phyloP scores from a whole-genome alignment of 768 basidiomycete genomes.

The Panaeolus papilionaceus region DNA sequence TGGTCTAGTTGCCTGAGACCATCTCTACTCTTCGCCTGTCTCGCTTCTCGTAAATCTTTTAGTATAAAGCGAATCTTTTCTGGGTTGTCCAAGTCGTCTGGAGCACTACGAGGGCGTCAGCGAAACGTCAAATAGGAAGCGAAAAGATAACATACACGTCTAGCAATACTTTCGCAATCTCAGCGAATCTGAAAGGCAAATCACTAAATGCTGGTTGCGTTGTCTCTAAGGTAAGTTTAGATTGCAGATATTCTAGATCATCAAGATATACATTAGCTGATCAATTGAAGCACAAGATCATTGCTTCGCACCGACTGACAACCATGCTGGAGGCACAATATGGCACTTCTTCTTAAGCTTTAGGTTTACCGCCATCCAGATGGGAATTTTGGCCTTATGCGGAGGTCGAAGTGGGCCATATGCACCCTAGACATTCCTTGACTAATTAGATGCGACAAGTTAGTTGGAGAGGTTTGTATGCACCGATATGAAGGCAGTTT shows the following conservation, averaged over 20 bases:
- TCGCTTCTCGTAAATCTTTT: conserved; percentile 94
- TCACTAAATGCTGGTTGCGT: conserved; percentile 74
- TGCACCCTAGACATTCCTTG: conserved; percentile 66
- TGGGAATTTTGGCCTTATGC: conserved; percentile 80
- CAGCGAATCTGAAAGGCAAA: conserved; percentile 87
- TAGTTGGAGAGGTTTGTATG: conserved; percentile 19
- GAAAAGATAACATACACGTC: conserved; percentile 70
- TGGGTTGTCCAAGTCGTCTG: conserved; percentile 87
- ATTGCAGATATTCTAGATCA: conserved; percentile 79
- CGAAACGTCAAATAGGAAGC: neutral
- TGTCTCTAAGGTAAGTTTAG: conserved; percentile 76
- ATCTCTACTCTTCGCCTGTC: conserved; percentile 91
- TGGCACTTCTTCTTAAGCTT: conserved; percentile 96
- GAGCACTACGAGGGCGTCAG: conserved; percentile 59
- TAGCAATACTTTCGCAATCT: conserved; percentile 90
- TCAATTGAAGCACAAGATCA: neutral
- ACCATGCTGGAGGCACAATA: conserved; percentile 90
- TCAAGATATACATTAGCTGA: neutral
- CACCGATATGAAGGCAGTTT: conserved; percentile 91
- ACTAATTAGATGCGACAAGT: conserved; percentile 20
- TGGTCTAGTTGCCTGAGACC: conserved; percentile 84
- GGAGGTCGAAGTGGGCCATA: conserved; percentile 95
- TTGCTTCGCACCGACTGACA: conserved; percentile 72
- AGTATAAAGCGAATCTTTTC: conserved; percentile 85
- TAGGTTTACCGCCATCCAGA: conserved; percentile 95